Evolutionary conservation across 768 basidiomycete genomes (phyloP), one percentile per base, ranked within the genome.

Genomic region (Galerina sulciceps): DNA sequence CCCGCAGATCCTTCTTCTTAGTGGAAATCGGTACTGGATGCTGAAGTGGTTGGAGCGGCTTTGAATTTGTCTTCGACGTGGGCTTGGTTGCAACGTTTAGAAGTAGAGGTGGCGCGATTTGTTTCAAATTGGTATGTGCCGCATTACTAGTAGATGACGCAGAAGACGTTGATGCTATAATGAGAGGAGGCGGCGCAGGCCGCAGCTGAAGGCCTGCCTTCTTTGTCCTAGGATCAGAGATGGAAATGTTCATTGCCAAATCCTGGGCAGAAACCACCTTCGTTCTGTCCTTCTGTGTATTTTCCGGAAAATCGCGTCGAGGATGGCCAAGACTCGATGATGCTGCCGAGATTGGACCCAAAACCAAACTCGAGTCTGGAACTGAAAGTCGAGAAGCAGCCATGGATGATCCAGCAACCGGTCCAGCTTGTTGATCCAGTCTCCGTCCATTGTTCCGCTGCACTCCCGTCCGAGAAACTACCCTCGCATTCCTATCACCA

Each of bases 1-100:
- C 80, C 44, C 75, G 78, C 65, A 84, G 63, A 5, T 71, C 68
- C 57, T 81, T 78, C 37, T 73, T 64, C 11, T 46, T 49, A n/a
- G 37, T 14, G 22, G 0, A 65, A 34, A 53, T 61, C 4, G 34
- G 10, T 3, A 37, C 41, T 8, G 78, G 78, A 6, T 69, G 73
- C 26, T 65, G 65, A 10, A 71, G 53, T 3, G 62, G 53, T 42
- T 69, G 71, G 9, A 71, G 55, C 3, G 55, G 48, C 31, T 66
- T 73, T 18, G 64, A 58, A 14, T 59, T 48, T 2, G 46, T 41
- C 47, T 55, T 57, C 36, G 56, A 38, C 26, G 46, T 15, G 1
- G 54, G 57, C 38, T 61, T 57, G 6, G 2, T 31, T 31, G 26
- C 8, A 31, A 31, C 26, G 26, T 31, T 31, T 31, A 31, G 26